These are phyloP conservation scores for Fusarium proliferatum DNA, from an alignment of 2,329 filamentous ascomycete species.

Conservation along the genomic window DNA sequence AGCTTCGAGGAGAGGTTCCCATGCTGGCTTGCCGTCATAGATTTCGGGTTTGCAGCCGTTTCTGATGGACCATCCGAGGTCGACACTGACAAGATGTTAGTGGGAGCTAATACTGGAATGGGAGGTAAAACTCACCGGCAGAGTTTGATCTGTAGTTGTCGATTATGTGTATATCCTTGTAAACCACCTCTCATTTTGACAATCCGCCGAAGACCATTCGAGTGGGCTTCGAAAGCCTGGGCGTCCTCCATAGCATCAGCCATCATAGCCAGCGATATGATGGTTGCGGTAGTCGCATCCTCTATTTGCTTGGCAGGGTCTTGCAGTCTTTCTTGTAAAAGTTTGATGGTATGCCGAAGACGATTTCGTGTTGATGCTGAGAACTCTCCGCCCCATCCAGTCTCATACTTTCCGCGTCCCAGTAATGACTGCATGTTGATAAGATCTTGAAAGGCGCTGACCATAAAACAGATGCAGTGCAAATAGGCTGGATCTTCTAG, in stretches of 20 bases:
- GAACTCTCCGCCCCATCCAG: constrained; percentile 4
- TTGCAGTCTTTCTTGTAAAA: constrained; percentile 31
- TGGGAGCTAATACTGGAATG: accelerated
- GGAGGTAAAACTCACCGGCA: constrained; percentile 38
- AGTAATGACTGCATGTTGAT: neutral
- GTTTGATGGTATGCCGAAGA: constrained; percentile 31
- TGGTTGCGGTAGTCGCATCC: constrained; percentile 36
- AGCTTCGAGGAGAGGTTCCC: constrained; percentile 26
- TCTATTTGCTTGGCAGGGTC: constrained; percentile 24
- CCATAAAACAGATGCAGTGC: constrained; percentile 42
- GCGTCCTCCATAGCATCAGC: constrained; percentile 37
- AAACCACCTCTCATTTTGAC: constrained; percentile 45
- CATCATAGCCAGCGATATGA: constrained; percentile 39
- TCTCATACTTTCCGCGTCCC: neutral
- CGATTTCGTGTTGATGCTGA: constrained; percentile 22
- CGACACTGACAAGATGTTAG: constrained; percentile 31
- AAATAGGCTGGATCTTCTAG: constrained; percentile 42
- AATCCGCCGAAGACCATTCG: constrained; percentile 40
- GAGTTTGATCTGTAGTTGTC: constrained; percentile 45
- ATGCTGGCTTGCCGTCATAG: constrained; percentile 31
- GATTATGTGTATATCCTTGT: constrained; percentile 37
- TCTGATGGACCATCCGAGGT: constrained; percentile 44
- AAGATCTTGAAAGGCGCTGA: constrained; percentile 38
- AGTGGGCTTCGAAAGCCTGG: constrained; percentile 33
- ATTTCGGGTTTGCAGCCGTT: constrained; percentile 42